These are phyloP conservation scores for Vitis hybrid DNA, from an alignment of 177 flowering plant genomes.

Conservation along the genomic window DNA sequence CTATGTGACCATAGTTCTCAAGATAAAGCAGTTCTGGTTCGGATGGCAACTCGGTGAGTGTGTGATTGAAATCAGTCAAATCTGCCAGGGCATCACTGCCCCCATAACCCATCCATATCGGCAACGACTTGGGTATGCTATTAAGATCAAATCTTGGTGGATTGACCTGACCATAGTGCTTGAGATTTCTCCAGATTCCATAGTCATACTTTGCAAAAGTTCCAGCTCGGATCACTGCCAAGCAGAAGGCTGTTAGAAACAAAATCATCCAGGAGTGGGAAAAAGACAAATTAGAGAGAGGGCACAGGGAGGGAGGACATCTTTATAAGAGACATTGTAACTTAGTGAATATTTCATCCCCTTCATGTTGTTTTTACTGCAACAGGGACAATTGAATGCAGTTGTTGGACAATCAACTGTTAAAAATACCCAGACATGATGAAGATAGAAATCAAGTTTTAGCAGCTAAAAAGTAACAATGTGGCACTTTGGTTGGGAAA, in stretches of 20 bases:
- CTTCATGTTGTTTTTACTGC: too few relatives aligned
- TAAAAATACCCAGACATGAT: too few relatives aligned
- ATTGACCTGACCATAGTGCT: slow-evolving; percentile 47
- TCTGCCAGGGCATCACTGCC: slow-evolving; percentile 46
- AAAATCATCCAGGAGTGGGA: neutral
- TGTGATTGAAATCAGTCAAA: slow-evolving; percentile 45
- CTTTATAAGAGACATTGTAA: too few relatives aligned
- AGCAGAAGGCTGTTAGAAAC: slow-evolving; percentile 6
- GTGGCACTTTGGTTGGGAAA: too few relatives aligned
- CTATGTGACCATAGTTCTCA: slow-evolving; percentile 63
- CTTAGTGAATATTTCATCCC: too few relatives aligned
- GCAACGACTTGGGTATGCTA: slow-evolving; percentile 68
- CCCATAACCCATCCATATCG: slow-evolving; percentile 81
- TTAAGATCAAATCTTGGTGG: slow-evolving; percentile 75
- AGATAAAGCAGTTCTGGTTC: slow-evolving; percentile 55
- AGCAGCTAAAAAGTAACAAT: too few relatives aligned
- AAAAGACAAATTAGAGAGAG: too few relatives aligned
- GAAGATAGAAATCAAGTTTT: too few relatives aligned
- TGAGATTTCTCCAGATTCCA: slow-evolving; percentile 67
- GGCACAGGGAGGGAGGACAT: too few relatives aligned
- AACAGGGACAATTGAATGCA: too few relatives aligned
- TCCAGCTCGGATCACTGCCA: slow-evolving; percentile 89
- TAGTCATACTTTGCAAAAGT: slow-evolving; percentile 83
- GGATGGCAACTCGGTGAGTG: slow-evolving; percentile 43
- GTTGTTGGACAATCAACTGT: too few relatives aligned